Conservation (phyloP, 176 grass and related monocot species). For the Oryza brachyantha region DNA sequence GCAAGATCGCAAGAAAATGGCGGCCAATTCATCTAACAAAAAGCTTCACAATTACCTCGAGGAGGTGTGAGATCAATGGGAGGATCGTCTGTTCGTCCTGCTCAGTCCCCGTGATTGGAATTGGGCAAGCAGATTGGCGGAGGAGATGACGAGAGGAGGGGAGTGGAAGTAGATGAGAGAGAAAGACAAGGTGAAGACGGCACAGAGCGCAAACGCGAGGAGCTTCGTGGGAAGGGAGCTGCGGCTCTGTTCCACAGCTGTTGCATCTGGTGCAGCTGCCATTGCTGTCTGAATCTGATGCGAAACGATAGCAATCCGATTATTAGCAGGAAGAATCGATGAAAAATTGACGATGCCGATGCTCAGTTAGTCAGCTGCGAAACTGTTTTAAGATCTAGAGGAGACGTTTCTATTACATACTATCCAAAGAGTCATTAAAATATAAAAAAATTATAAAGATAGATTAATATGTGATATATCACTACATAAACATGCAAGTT, state of each 20-base stretch:
- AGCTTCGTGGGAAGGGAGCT: not conserved
- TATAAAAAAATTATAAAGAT: too few relatives aligned
- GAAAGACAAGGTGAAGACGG: slow-evolving; percentile 13
- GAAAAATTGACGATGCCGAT: too few relatives aligned
- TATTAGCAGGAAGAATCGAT: too few relatives aligned
- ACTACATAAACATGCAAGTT: too few relatives aligned
- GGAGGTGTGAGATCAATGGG: not conserved
- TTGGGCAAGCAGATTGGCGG: not conserved
- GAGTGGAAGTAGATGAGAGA: slow-evolving; percentile 2
- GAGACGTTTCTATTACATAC: too few relatives aligned
- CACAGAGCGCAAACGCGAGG: not conserved
- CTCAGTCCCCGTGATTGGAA: not conserved
- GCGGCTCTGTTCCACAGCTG: not conserved
- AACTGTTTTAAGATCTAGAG: too few relatives aligned
- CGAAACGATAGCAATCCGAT: not conserved
- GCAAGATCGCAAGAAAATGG: not conserved
- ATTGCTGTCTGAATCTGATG: not conserved
- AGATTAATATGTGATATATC: too few relatives aligned
- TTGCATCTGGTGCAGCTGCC: not conserved
- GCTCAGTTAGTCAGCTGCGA: too few relatives aligned
- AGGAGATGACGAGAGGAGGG: not conserved
- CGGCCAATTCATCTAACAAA: not conserved
- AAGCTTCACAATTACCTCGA: not conserved
- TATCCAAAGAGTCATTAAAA: too few relatives aligned
- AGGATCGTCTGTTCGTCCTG: not conserved